Percentiles rank a stretch among this genome's conserved stretches.
Evolutionary conservation across 2,329 filamentous ascomycete genomes (phyloP).

Genomic region (Neofusicoccum parvum): DNA sequence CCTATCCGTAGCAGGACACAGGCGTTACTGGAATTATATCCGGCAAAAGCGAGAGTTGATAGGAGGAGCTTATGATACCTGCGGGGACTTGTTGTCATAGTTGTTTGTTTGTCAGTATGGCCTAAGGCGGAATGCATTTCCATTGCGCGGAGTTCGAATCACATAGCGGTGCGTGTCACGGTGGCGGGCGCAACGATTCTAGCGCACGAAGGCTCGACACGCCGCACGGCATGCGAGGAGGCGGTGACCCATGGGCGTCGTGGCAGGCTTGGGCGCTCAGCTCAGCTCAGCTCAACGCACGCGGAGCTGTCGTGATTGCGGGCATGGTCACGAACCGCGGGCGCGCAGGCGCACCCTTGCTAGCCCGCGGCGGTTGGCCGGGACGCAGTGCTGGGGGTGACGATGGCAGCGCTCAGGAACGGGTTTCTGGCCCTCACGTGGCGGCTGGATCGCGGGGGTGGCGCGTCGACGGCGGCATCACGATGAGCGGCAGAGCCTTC

Average conservation of each 20-base stretch:
- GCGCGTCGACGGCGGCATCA: conserved; percentile 8
- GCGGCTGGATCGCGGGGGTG: conserved; percentile 14
- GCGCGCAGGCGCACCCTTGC: background rate
- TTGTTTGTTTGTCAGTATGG: conserved; percentile 1
- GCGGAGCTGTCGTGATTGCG: background rate
- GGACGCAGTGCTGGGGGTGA: background rate
- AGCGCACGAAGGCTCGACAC: background rate
- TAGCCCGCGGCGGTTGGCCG: background rate
- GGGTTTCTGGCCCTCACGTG: conserved; percentile 9
- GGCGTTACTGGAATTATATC: conserved; percentile 16
- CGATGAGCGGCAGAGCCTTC: conserved; percentile 12
- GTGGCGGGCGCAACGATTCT: background rate
- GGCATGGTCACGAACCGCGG: conserved; percentile 1
- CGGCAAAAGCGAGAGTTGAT: conserved; percentile 11
- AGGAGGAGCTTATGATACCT: conserved; percentile 15
- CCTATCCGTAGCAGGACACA: conserved; percentile 3
- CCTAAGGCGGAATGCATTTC: conserved; percentile 8
- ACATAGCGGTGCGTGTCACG: conserved; percentile 11
- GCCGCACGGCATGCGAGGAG: conserved; percentile 6
- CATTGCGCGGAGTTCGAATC: conserved; percentile 6
- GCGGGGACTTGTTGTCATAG: conserved; percentile 5
- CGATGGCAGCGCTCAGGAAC: background rate
- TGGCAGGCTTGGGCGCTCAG: conserved; percentile 2
- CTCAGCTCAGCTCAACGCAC: background rate
- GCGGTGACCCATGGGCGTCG: conserved; percentile 9